phyloP scores from a whole-genome alignment of 805 yeast species.

The Myxozyma mucilagina region DNA sequence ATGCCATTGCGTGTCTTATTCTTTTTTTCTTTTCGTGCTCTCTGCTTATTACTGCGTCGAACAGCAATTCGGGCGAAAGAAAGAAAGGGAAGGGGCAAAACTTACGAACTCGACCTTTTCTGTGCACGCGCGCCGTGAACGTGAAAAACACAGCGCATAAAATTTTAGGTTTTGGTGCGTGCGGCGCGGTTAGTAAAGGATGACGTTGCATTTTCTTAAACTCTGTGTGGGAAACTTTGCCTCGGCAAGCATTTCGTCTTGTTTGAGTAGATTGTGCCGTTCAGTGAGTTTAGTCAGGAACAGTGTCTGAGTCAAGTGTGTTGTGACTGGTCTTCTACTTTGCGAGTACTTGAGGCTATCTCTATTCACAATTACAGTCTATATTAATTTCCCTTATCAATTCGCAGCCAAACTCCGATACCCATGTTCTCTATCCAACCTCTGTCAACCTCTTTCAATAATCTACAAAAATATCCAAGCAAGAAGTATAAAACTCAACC shows the following conservation, averaged over 20 bases:
- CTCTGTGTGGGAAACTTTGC: not conserved
- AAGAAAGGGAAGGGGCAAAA: not conserved
- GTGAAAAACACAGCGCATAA: not conserved
- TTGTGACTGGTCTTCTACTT: too few species aligned
- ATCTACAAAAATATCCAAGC: slow-evolving; percentile 26
- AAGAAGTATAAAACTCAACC: slow-evolving; percentile 32
- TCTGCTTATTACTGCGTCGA: not conserved
- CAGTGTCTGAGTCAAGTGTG: too few species aligned
- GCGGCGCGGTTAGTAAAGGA: not conserved
- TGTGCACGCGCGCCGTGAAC: slow-evolving; percentile 4
- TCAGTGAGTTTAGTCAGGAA: too few species aligned
- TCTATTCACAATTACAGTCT: too few species aligned
- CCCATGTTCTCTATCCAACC: not conserved
- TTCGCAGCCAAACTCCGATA: too few species aligned
- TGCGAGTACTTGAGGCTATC: too few species aligned
- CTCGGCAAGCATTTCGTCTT: too few species aligned
- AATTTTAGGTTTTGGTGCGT: not conserved
- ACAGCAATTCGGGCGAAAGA: not conserved
- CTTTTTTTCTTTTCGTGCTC: too few species aligned
- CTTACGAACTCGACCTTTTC: not conserved
- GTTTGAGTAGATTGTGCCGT: too few species aligned
- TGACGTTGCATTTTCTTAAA: not conserved
- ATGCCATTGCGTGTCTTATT: not conserved
- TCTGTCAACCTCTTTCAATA: not conserved
- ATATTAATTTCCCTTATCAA: not conserved